Percentiles rank a stretch among this genome's conserved stretches.
Conservation (phyloP, 495 filamentous ascomycete species). For the Aspergillus saccharolyticus region DNA sequence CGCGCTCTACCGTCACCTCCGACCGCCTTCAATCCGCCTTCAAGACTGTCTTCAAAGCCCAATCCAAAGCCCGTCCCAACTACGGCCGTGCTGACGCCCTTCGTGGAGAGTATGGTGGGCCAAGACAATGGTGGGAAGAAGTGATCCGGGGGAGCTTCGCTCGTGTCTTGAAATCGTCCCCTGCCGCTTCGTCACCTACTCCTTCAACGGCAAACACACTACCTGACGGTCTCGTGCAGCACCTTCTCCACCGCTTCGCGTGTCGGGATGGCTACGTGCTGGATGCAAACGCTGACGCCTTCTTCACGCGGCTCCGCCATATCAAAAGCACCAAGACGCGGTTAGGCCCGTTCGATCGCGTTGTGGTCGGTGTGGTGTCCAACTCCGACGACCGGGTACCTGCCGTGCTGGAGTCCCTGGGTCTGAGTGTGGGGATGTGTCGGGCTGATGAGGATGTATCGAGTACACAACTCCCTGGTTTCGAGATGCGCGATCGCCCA, state of each 20-base stretch:
- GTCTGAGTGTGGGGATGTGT: constrained; percentile 47
- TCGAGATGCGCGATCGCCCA: constrained; percentile 25
- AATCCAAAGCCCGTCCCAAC: constrained; percentile 53
- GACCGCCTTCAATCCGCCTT: constrained; percentile 31
- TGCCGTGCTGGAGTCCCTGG: constrained; percentile 55
- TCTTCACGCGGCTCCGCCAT: constrained; percentile 45
- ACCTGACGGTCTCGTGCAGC: constrained; percentile 47
- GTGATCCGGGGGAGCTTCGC: constrained; percentile 40
- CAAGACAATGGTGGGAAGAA: constrained; percentile 67
- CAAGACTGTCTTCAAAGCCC: constrained; percentile 46
- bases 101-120: constrained; percentile 42
- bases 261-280: constrained; percentile 57
- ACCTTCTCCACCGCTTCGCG: constrained; percentile 57
- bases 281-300: constrained; percentile 46
- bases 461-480: constrained; percentile 36
- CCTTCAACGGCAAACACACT: background rate
- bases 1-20: constrained; percentile 25
- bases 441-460: constrained; percentile 31
- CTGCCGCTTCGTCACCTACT: background rate
- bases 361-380: constrained; percentile 63
- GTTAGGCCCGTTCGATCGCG: constrained; percentile 20
- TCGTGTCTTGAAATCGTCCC: constrained; percentile 9
- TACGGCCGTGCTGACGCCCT: constrained; percentile 53
- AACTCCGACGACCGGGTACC: constrained; percentile 74
- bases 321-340: constrained; percentile 2